phyloP scores from a whole-genome alignment of 2,329 filamentous ascomycete species.

The Mycocentrospora acerina region DNA sequence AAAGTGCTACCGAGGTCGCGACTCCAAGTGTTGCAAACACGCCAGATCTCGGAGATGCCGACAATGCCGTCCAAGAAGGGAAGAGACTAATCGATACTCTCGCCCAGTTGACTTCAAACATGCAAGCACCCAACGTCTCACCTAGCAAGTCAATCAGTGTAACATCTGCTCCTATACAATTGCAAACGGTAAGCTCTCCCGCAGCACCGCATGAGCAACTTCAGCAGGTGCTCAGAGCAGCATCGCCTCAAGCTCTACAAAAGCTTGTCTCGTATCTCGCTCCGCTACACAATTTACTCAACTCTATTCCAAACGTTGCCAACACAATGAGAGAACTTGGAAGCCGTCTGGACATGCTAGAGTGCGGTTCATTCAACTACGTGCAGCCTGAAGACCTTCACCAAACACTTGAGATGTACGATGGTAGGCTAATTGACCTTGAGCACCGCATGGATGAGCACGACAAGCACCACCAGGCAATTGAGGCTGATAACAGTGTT shows the following conservation, averaged over 20 bases:
- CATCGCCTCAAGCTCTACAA: constrained; percentile 35
- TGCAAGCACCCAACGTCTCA: constrained; percentile 16
- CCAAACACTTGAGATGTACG: constrained; percentile 66
- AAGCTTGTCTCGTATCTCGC: constrained; percentile 40
- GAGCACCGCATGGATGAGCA: constrained; percentile 56
- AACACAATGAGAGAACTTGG: constrained; percentile 62
- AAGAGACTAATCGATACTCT: constrained; percentile 37
- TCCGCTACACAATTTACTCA: constrained; percentile 40
- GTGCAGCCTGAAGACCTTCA: constrained; percentile 68
- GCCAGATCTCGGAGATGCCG: constrained; percentile 40
- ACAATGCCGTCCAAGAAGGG: constrained; percentile 39
- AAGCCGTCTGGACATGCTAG: constrained; percentile 66
- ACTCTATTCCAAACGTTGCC: constrained; percentile 42
- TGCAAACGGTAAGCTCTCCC: constrained; percentile 26
- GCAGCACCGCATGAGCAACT: constrained; percentile 33
- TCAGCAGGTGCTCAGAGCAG: constrained; percentile 29
- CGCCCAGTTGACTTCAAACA: constrained; percentile 24
- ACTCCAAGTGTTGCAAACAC: constrained; percentile 49
- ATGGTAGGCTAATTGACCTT: constrained; percentile 68
- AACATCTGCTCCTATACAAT: constrained; percentile 20
- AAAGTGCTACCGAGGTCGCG: constrained; percentile 51
- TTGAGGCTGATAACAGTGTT: constrained; percentile 32
- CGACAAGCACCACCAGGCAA: constrained; percentile 36
- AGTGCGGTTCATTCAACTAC: constrained; percentile 69
- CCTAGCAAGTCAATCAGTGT: constrained; percentile 17